Base-by-base conservation (phyloP, 179 eudicot species). In the Drosera spatulata region DNA sequence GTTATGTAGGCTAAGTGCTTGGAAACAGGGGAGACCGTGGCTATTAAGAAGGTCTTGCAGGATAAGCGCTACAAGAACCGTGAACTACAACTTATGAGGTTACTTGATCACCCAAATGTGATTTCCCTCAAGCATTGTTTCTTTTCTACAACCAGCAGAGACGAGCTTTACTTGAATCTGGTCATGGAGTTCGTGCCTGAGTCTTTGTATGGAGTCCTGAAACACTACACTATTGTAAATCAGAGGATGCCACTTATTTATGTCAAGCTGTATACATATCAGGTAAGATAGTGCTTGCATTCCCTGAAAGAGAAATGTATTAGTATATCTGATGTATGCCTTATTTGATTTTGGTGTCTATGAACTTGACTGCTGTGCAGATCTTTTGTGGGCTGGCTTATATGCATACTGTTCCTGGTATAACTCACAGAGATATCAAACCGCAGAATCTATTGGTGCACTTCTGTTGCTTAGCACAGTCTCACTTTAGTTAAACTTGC, bases 161-260 rank as follows among this genome's bases (percentile, higher is more conserved):
- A 52, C 13, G 55, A 52, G 33, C 55, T 52, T 52, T 52, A n/a
- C 33, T 22, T 52, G 55, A 52, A 52, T 22, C 33, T 52, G 22
- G 55, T 52, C 33, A 52, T 52, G 55, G 55, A 52, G 22, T 52
- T 42, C n/a, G 91, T 91, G 58, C 98, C 98, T 1, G 98, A 88
- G 73, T 85, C 85, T 39, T 65, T 88, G 79, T 91, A 82, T 58
- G 84, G 86, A 50, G 95, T 88, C 62, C 75, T 88, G 44, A 88
- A 84, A 82, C 96, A 88, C 55, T 83, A 85, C 66, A 82, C 77
- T 70, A 82, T 75, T 66, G 69, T 77, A 61, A 85, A 80, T 62
- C 97, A 91, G 63, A 80, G 91, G 69, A 88, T 91, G 96, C 96
- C 96, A 0, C 85, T 91, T 50, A 80, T 91, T 43, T 91, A 83